phyloP scores from a whole-genome alignment of 2,329 filamentous ascomycete species.

The Cercospora citrullina region DNA sequence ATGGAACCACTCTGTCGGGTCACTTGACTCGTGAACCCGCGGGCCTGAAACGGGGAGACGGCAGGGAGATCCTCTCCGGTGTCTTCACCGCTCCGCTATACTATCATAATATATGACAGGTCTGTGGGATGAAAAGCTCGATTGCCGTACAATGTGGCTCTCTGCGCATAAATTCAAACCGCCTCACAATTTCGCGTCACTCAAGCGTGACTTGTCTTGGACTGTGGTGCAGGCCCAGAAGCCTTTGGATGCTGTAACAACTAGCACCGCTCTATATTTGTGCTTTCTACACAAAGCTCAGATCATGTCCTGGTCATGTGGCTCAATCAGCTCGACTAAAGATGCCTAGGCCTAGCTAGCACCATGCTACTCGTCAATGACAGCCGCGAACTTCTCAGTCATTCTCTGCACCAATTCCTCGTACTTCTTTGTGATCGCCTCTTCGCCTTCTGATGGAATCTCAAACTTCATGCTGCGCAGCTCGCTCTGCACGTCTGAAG shows the following conservation, averaged over 20 bases:
- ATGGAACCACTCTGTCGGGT: neutral
- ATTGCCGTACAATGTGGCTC: neutral
- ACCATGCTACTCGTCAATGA: conserved; percentile 80
- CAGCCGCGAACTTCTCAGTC: conserved; percentile 95
- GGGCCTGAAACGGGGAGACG: neutral
- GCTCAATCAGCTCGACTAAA: conserved; percentile 8
- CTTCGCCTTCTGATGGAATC: conserved; percentile 80
- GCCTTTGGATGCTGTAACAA: conserved; percentile 5
- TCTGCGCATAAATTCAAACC: neutral
- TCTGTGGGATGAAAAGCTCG: neutral
- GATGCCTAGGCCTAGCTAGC: neutral
- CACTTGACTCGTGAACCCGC: neutral
- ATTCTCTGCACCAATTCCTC: conserved; percentile 87
- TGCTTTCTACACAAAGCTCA: conserved; percentile 6
- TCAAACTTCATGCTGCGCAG: conserved; percentile 97
- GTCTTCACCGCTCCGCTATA: neutral
- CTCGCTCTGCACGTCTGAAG: conserved; percentile 78
- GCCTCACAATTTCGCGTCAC: neutral
- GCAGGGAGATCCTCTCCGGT: neutral
- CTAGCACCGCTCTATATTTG: conserved; percentile 17
- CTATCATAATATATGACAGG: neutral
- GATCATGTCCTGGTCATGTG: neutral
- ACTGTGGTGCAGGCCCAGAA: neutral
- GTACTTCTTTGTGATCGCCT: conserved; percentile 85
- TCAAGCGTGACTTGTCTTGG: neutral